Evolutionary conservation across 371 early-diverging fungal genomes (phyloP), one percentile per base, ranked within the genome.

Genomic region (Mortierella sp.): DNA sequence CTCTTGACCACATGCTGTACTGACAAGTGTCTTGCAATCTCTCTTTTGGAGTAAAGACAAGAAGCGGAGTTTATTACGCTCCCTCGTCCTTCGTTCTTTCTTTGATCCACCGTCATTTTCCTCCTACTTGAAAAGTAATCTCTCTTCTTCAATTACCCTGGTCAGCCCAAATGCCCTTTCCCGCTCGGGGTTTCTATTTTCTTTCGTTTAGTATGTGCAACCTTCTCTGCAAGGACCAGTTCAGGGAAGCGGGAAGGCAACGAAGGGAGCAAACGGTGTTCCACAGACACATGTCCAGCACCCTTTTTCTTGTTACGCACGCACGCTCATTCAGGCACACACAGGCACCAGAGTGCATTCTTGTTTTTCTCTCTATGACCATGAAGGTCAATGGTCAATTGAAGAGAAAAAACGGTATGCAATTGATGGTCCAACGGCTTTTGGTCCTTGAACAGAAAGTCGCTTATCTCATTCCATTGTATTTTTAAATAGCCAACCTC

Each of bases 121-220:
- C 40, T 37, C 40, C 37, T 37, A 21, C 8, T 19, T 9, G 14
- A 59, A 16, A 16, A 40, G 6, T 2, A 40, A 40, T 40, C 43
- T 43, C 43, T 43, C 43, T 13, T 46, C 46, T 5, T 46, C 50
- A 50, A 50, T 50, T 64, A 34, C 24, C 67, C 67, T 64, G 67
- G 10, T 64, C 40, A 64, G 40, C 40, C 67, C 67, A 10, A 54
- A 37, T 40, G 40, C 10, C 37, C 19, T 24, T 64, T 64, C 67
- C 67, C 67, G 67, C 67, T 64, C 67, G 67, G 67, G 67, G 67
- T 64, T 64, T 64, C 67, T 64, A 64, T 64, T 34, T 31, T 28
- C 2, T 28, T 5, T 61, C 6, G 10, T 5, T 31, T 3, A 4
- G 16, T 31, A 37, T 19, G 64, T 64, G 67, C 67, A 16, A 37